A percentile compares a stretch with the other conserved stretches of the same genome.
Evolutionary conservation across 306 rosid species (phyloP).

Genomic region (Vicia villosa): DNA sequence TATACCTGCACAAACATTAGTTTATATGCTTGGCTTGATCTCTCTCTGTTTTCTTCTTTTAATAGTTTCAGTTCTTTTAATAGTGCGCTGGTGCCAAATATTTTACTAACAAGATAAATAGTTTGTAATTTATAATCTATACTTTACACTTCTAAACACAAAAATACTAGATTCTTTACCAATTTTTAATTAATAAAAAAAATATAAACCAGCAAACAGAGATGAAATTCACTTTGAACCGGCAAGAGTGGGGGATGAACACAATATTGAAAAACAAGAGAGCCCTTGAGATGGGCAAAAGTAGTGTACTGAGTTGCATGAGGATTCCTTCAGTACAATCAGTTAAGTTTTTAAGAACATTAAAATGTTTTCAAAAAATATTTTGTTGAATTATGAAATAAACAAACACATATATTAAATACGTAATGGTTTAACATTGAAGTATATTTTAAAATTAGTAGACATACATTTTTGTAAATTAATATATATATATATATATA

Average conservation of each 20-base stretch:
- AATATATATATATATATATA: too few relatives aligned
- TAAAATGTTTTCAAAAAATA: too few relatives aligned
- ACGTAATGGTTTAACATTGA: too few relatives aligned
- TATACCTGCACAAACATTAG: slow-evolving; percentile 39
- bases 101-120: neutral
- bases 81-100: neutral
- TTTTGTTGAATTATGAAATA: too few relatives aligned
- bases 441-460: too few relatives aligned
- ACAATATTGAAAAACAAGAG: neutral
- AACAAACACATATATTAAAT: too few relatives aligned
- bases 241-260: neutral
- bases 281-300: neutral
- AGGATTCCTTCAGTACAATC: neutral
- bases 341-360: too few relatives aligned
- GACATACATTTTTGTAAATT: too few relatives aligned
- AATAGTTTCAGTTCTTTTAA: neutral
- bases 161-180: neutral
- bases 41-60: neutral
- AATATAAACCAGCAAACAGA: neutral
- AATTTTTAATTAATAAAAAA: neutral
- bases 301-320: neutral
- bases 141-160: neutral
- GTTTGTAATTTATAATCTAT: neutral
- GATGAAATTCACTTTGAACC: neutral
- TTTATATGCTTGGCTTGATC: slow-evolving; percentile 20